These are phyloP conservation scores for Eugenia klotzschiana DNA, from an alignment of 441 rosid genomes.

Conservation along the genomic window DNA sequence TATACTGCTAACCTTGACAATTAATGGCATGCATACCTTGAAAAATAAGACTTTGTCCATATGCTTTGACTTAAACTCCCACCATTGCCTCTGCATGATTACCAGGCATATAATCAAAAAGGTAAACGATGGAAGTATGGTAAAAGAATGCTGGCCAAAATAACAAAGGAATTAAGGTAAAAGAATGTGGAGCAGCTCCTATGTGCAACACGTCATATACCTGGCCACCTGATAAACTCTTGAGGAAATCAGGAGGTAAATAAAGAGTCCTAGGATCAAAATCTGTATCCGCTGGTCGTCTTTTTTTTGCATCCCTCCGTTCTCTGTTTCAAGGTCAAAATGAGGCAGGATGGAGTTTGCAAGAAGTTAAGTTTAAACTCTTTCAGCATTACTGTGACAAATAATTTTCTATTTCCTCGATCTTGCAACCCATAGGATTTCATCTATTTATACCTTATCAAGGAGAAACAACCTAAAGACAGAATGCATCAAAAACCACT, in stretches of 20 bases:
- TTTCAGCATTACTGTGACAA: neutral
- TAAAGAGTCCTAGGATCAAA: conserved; percentile 82
- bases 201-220: conserved; percentile 15
- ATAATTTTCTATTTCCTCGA: neutral
- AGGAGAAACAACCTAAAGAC: neutral
- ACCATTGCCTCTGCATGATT: conserved; percentile 84
- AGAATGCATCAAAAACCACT: neutral
- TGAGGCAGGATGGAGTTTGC: conserved; percentile 2
- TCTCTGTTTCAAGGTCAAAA: conserved; percentile 29
- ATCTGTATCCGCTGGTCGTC: conserved; percentile 56
- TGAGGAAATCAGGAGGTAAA: conserved; percentile 76
- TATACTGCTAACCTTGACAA: neutral
- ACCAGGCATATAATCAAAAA: conserved; percentile 2
- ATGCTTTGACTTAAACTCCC: conserved; percentile 97
- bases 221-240: conserved; percentile 78
- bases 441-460: neutral
- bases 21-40: conserved; percentile 42
- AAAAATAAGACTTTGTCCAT: conserved; percentile 98
- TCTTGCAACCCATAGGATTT: neutral
- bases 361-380: neutral
- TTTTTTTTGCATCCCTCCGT: conserved; percentile 54
- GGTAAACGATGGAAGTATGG: neutral
- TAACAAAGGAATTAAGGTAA: neutral
- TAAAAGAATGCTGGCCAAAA: neutral
- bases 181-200: neutral